Evolutionary conservation across 2,329 filamentous ascomycete genomes (phyloP), one percentile per base, ranked within the genome.

Genomic region (Pezicula rhizophila): DNA sequence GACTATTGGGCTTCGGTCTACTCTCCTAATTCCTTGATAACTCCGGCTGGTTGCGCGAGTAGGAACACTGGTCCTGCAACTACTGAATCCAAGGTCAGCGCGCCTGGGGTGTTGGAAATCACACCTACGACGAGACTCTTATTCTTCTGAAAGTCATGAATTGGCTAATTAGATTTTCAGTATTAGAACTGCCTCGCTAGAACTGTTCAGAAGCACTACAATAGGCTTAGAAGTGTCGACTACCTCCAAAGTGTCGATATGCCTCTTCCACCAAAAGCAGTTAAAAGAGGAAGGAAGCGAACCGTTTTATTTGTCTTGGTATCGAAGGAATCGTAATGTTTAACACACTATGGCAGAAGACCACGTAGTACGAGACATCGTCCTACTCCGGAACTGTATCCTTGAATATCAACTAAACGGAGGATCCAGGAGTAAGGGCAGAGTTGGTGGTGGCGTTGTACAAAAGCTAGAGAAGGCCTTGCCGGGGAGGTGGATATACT

Each of bases 31-130:
- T 31, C 28, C 44, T 52, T 59, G 14, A 57, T 50, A 17, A 51
- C 55, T 28, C 55, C 53, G 31, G 46, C 50, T 2, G 67, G 68
- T 46, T 69, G 66, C 56, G 70, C 60, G 5, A 69, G 54, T 8
- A 71, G 57, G 20, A 69, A 54, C 6, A 66, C 57, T 5, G 68
- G 68, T 12, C 68, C 69, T 15, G 69, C 69, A 46, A 70, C 56
- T 4, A 70, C 66, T n/a, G 56, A 65, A 8, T 68, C 66, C 40
- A 62, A 52, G 8, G 63, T 67, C 2, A 66, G 66, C 2, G 68
- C 68, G 25, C 64, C 69, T 11, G 56, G 49, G 8, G 57, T 55
- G 53, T 69, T 62, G 2, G 69, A 63, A 45, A 72, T 60, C 8
- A 70, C 62, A 17, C 59, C 64, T 8, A 64, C 53, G 45, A 70